Percentiles rank a stretch among this genome's conserved stretches.
Evolutionary conservation across 805 yeast species (phyloP).

Genomic region (Myxozyma nipponensis): DNA sequence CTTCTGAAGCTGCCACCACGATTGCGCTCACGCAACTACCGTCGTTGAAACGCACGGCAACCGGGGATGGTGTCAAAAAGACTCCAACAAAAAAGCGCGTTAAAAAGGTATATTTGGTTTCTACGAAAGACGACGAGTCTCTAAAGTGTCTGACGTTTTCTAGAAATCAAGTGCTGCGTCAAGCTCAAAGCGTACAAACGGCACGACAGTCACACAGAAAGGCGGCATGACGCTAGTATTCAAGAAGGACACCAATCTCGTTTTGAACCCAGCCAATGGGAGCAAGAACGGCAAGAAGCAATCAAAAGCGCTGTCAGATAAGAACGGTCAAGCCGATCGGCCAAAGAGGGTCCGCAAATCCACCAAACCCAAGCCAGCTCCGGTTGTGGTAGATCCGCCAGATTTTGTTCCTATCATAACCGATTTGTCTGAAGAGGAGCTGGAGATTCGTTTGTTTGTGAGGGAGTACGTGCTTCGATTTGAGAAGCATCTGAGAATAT

Average conservation of each 20-base stretch:
- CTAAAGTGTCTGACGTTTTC: no score
- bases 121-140: no score
- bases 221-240: not conserved
- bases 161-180: no score
- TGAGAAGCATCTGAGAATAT: constrained; percentile 38
- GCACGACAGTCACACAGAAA: not conserved
- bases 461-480: constrained; percentile 41
- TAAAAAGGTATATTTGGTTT: not conserved
- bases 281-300: not conserved
- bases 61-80: not conserved
- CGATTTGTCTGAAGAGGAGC: constrained; percentile 29
- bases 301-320: not conserved
- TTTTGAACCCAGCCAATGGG: not conserved
- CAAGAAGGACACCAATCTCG: not conserved
- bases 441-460: constrained; percentile 37
- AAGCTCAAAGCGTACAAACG: not conserved
- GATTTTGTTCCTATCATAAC: constrained; percentile 31
- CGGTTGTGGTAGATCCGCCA: constrained; percentile 31
- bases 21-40: not conserved
- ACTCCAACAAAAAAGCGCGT: not conserved
- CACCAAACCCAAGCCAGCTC: constrained; percentile 17
- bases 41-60: not conserved
- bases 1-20: not conserved
- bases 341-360: constrained; percentile 15
- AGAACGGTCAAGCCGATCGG: constrained; percentile 11